phyloP scores from a whole-genome alignment of 345 rosid species.

The Nasturtium officinale region DNA sequence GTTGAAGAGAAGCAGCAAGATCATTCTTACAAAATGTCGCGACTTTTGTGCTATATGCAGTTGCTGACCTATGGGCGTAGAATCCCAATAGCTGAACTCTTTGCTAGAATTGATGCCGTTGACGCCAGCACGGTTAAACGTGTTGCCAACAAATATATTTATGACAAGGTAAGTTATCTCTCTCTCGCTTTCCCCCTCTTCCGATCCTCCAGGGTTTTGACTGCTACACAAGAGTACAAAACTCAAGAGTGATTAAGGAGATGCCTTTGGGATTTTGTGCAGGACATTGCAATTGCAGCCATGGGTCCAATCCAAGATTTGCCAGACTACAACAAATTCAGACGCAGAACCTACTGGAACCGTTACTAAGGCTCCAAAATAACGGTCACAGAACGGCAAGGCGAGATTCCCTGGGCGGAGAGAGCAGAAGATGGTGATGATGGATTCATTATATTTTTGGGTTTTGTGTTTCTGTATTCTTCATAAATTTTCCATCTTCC shows the following conservation, averaged over 20 bases:
- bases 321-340: conserved; percentile 97
- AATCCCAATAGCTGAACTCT: conserved; percentile 82
- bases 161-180: conserved; percentile 66
- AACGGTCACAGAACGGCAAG: conserved; percentile 19
- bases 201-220: neutral
- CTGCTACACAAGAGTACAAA: neutral
- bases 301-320: conserved; percentile 91
- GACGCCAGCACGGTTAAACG: conserved; percentile 83
- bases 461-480: conserved; percentile 25
- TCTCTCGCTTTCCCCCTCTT: neutral
- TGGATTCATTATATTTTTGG: conserved; percentile 39
- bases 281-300: conserved; percentile 96
- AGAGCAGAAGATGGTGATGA: conserved; percentile 30
- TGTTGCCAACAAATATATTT: conserved; percentile 84
- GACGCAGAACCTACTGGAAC: conserved; percentile 98
- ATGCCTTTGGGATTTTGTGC: conserved; percentile 28
- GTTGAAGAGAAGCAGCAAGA: neutral
- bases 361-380: conserved; percentile 57
- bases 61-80: conserved; percentile 94
- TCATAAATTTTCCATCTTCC: conserved; percentile 31
- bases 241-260: neutral
- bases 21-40: neutral
- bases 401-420: conserved; percentile 19
- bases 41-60: conserved; percentile 48
- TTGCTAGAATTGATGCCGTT: conserved; percentile 94